These are phyloP conservation scores for Smallanthus sonchifolius DNA, from an alignment of 129 eudicot genomes.

Conservation along the genomic window DNA sequence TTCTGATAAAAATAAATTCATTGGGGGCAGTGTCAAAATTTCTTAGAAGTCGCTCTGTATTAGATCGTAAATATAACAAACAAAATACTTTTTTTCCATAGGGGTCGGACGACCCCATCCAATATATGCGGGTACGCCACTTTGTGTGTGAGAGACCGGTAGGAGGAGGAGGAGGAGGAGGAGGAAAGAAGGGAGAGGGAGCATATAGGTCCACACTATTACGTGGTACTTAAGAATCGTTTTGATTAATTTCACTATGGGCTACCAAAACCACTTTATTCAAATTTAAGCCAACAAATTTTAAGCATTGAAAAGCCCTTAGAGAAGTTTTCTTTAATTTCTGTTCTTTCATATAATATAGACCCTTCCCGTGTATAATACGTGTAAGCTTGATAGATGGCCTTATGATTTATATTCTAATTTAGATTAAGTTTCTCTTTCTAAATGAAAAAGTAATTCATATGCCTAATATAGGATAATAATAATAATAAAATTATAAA, in stretches of 20 bases:
- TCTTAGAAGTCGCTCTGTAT: too few species aligned
- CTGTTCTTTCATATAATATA: not conserved
- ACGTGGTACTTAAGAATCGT: constrained; percentile 17
- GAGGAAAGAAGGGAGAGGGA: too few species aligned
- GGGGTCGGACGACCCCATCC: too few species aligned
- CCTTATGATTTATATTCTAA: not conserved
- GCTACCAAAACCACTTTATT: constrained; percentile 1
- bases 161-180: too few species aligned
- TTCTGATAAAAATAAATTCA: too few species aligned
- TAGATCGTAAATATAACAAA: too few species aligned
- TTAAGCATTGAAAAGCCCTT: constrained; percentile 1
- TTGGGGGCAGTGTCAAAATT: too few species aligned
- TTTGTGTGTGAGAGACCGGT: too few species aligned
- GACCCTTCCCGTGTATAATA: constrained; percentile 10
- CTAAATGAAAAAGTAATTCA: not conserved
- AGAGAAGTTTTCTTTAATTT: constrained; percentile 4
- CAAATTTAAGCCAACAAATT: not conserved
- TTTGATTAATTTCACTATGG: constrained; percentile 7
- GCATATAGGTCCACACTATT: constrained; percentile 23
- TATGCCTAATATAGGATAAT: not conserved
- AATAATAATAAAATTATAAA: not conserved
- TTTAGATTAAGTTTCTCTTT: not conserved
- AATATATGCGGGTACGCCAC: too few species aligned
- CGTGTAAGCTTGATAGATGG: constrained; percentile 5
- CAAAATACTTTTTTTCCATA: too few species aligned